phyloP scores from a whole-genome alignment of 2,329 filamentous ascomycete genomes.

The Teratosphaeria pseudoeucalypti region DNA sequence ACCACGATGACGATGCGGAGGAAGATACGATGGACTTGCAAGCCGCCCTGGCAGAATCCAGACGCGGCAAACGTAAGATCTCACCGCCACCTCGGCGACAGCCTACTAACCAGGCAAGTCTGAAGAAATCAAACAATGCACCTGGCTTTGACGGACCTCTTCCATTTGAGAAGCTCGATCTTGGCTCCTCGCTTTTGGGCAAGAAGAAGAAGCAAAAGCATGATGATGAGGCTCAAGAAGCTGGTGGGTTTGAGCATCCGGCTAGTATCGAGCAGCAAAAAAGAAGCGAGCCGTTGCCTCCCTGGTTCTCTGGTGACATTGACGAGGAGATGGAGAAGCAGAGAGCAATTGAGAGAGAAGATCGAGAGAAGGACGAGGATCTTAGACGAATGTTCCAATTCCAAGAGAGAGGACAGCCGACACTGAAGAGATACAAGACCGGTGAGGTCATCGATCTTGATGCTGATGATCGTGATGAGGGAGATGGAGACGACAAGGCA shows the following conservation, averaged over 20 bases:
- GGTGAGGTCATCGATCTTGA: conserved; percentile 39
- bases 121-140: conserved; percentile 40
- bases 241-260: conserved; percentile 50
- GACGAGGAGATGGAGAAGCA: conserved; percentile 48
- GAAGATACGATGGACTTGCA: conserved; percentile 72
- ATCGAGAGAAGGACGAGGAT: conserved; percentile 49
- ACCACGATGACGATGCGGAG: conserved; percentile 44
- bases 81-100: conserved; percentile 7
- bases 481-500: conserved; percentile 9
- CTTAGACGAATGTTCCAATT: conserved; percentile 51
- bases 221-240: conserved; percentile 37
- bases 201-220: conserved; percentile 44
- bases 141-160: conserved; percentile 62
- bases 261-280: conserved; percentile 26
- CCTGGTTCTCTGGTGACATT: conserved; percentile 57
- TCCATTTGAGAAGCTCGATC: conserved; percentile 72
- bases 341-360: conserved; percentile 28
- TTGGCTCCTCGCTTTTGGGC: conserved; percentile 51
- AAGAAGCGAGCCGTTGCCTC: conserved; percentile 55
- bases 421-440: conserved; percentile 47
- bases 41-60: conserved; percentile 62
- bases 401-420: conserved; percentile 41
- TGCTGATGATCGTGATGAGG: conserved; percentile 29
- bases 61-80: conserved; percentile 30
- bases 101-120: conserved; percentile 14